Evolutionary conservation across 2,329 filamentous ascomycete genomes (phyloP).

Genomic region (Fusarium sarcochroum): DNA sequence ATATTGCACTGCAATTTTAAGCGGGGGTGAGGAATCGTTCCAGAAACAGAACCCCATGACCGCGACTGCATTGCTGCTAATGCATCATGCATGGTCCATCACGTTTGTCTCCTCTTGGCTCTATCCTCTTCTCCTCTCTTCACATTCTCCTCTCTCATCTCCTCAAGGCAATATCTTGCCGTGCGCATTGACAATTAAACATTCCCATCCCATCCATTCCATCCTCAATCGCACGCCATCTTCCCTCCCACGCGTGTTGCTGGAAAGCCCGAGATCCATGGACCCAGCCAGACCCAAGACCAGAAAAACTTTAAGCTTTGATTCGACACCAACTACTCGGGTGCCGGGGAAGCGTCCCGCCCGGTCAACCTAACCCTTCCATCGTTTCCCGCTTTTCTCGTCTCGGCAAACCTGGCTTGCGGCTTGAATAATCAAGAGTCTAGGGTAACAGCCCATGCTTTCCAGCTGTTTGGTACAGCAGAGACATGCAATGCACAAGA

Average conservation of each 20-base stretch:
- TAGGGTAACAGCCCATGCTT: slow-evolving; percentile 15
- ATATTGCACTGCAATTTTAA: not conserved
- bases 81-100: slow-evolving; percentile 36
- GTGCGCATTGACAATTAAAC: too few relatives aligned
- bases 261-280: not conserved
- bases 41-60: slow-evolving; percentile 41
- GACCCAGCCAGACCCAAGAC: not conserved
- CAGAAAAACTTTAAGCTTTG: slow-evolving; percentile 21
- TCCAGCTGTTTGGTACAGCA: too few relatives aligned
- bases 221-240: slow-evolving; percentile 4
- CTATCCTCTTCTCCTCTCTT: slow-evolving; percentile 1
- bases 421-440: not conserved
- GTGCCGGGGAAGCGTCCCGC: slow-evolving; percentile 41
- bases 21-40: slow-evolving; percentile 29
- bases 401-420: slow-evolving; percentile 4
- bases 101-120: slow-evolving; percentile 25
- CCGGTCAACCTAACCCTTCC: not conserved
- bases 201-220: not conserved
- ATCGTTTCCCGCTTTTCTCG: slow-evolving; percentile 12
- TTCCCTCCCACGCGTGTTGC: not conserved
- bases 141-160: not conserved
- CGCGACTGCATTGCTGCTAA: slow-evolving; percentile 25
- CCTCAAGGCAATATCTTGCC: not conserved
- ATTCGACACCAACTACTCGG: slow-evolving; percentile 37
- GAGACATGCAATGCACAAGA: not conserved